Evolutionary conservation across 306 rosid genomes (phyloP), one percentile per base, ranked within the genome.

Genomic region (Betula pendula): DNA sequence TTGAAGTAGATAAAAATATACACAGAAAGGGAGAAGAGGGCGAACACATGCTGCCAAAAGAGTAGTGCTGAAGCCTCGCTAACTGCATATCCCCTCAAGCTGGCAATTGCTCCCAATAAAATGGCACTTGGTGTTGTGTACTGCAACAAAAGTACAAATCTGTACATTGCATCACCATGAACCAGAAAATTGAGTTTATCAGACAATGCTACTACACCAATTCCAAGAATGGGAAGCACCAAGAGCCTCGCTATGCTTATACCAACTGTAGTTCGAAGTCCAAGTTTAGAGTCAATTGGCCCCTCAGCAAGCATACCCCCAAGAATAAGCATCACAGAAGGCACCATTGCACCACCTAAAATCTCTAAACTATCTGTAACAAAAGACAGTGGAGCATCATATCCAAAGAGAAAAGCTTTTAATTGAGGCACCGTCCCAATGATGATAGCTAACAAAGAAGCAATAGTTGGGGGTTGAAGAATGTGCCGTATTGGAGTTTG

Each of bases 281-380:
- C 97, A 29, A 94, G 89, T 62, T 68, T 84, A 31, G 98, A 91
- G 17, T 87, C 93, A 56, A 79, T 91, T 27, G 97, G 97, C 51
- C 96, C 97, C 85, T 91, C 98, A 16, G 97, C 98, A 58, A 94
- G 93, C 96, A 94, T 86, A 16, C 96, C 97, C 48, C 97, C 96
- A 33, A 94, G 90, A 74, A 94, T 73, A 65, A 94, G 98, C 98
- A 94, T 90, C 77, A 91, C 96, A 44, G 88, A 91, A 80, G 98
- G 97, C 51, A 94, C 96, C 83, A 78, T 89, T 10, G 97, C 98
- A 38, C 84, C 91, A 14, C 79, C 96, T 69, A 94, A 72, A 82
- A 91, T 90, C 70, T 91, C 89, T 56, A 91, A 84, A 78, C 94
- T 91, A 78, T 87, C 93, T 7, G 89, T 94, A 76, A 90, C 22